Percentiles rank a stretch among this genome's conserved stretches.
Conservation (phyloP, 2,329 filamentous ascomycete species). For the Hymenoscyphus salicellus region DNA sequence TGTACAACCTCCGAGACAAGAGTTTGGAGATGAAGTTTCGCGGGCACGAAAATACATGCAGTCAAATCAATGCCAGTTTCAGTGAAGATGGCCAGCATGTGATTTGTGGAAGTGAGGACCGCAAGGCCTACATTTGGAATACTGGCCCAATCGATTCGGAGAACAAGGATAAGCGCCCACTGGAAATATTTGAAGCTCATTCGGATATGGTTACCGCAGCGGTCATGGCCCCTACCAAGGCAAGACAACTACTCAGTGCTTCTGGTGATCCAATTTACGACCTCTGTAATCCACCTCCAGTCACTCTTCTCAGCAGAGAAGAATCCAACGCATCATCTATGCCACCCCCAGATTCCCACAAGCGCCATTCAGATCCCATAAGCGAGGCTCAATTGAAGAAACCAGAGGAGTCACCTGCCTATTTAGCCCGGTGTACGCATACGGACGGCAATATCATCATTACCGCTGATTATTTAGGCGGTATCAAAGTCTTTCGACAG, state of each 20-base stretch:
- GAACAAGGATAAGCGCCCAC: slow-evolving; percentile 70
- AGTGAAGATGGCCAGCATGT: slow-evolving; percentile 84
- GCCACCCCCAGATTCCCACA: slow-evolving; percentile 24
- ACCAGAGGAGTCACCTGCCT: slow-evolving; percentile 70
- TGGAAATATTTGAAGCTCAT: slow-evolving; percentile 90
- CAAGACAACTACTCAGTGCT: slow-evolving; percentile 71
- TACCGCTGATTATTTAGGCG: slow-evolving; percentile 81
- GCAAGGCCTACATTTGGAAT: slow-evolving; percentile 87
- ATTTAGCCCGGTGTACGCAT: slow-evolving; percentile 73
- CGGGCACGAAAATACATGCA: slow-evolving; percentile 84
- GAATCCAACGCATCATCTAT: slow-evolving; percentile 56
- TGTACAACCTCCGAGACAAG: slow-evolving; percentile 87
- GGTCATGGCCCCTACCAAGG: slow-evolving; percentile 75
- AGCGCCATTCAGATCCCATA: slow-evolving; percentile 27
- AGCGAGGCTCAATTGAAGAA: slow-evolving; percentile 39
- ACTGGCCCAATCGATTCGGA: slow-evolving; percentile 52
- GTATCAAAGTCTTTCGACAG: slow-evolving; percentile 92
- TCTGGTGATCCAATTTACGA: slow-evolving; percentile 92
- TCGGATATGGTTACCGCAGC: slow-evolving; percentile 86
- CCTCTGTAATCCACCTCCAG: slow-evolving; percentile 89
- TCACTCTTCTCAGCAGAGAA: slow-evolving; percentile 73
- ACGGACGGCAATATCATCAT: slow-evolving; percentile 84
- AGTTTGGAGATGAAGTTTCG: slow-evolving; percentile 84
- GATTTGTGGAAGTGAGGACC: slow-evolving; percentile 90
- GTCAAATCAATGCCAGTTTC: slow-evolving; percentile 85